Conservation (phyloP, 768 basidiomycete species). For the Ramaria rubella region DNA sequence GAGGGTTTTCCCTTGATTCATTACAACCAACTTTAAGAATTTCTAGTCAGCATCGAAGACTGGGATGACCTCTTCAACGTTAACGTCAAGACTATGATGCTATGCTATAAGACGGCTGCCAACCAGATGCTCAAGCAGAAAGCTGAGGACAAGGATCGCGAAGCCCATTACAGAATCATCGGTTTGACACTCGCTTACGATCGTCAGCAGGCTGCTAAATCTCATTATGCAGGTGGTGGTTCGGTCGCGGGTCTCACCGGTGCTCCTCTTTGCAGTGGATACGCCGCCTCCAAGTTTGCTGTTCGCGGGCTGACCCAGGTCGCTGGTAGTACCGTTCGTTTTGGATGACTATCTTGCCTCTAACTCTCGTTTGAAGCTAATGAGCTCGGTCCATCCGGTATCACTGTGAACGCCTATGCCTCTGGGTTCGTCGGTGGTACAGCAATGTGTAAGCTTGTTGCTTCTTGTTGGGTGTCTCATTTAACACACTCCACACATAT, state of each 20-base stretch:
- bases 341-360: neutral
- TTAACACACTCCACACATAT: neutral
- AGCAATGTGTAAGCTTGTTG: conserved; percentile 12
- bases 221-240: conserved; percentile 2
- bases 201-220: neutral
- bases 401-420: conserved; percentile 24
- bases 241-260: conserved; percentile 12
- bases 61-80: conserved; percentile 29
- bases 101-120: conserved; percentile 28
- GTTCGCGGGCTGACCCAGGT: conserved; percentile 29
- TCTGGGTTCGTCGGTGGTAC: conserved; percentile 22
- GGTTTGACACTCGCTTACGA: neutral
- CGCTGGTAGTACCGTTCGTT: conserved; percentile 10
- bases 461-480: neutral
- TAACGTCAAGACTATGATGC: conserved; percentile 35
- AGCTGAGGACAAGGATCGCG: neutral
- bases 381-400: conserved; percentile 17
- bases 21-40: neutral
- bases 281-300: conserved; percentile 29
- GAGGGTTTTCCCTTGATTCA: neutral
- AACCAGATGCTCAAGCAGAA: conserved; percentile 30
- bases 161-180: conserved; percentile 7
- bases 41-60: conserved; percentile 26
- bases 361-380: conserved; percentile 11
- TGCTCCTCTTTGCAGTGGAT: conserved; percentile 14